Conservation (phyloP, 2,329 filamentous ascomycete genomes). For the Cryphonectria nitschkei region DNA sequence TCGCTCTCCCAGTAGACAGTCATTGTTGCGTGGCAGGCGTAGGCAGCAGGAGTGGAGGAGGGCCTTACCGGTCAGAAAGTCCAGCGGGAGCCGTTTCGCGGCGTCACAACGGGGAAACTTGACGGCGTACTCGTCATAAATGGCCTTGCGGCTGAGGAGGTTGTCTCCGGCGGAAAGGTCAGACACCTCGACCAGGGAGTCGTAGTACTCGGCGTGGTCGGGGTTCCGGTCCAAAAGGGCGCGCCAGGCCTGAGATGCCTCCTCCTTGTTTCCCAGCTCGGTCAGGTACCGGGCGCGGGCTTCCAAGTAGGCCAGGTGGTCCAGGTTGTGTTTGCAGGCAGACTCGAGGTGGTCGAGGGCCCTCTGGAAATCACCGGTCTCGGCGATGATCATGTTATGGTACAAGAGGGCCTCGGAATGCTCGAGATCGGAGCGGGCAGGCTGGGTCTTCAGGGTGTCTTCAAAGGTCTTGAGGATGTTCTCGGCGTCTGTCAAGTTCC, state of each 20-base stretch:
- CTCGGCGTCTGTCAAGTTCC: slow-evolving; percentile 83
- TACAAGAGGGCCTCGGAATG: slow-evolving; percentile 94
- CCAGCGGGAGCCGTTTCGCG: slow-evolving; percentile 81
- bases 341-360: slow-evolving; percentile 86
- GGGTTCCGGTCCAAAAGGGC: slow-evolving; percentile 83
- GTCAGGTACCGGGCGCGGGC: slow-evolving; percentile 82
- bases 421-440: slow-evolving; percentile 80
- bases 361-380: slow-evolving; percentile 79
- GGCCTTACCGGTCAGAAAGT: slow-evolving; percentile 75
- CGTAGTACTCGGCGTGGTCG: slow-evolving; percentile 86
- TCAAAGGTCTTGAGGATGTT: slow-evolving; percentile 91
- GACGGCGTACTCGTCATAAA: slow-evolving; percentile 77
- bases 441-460: slow-evolving; percentile 83
- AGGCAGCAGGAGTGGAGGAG: background rate
- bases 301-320: slow-evolving; percentile 85
- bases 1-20: too few relatives aligned
- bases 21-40: too few relatives aligned
- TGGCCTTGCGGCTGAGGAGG: slow-evolving; percentile 64
- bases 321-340: slow-evolving; percentile 76
- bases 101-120: slow-evolving; percentile 86
- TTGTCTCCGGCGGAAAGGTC: slow-evolving; percentile 60
- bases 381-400: slow-evolving; percentile 93
- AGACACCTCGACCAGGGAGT: slow-evolving; percentile 72
- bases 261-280: slow-evolving; percentile 74
- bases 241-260: slow-evolving; percentile 81